Base-by-base conservation (phyloP, 2,329 filamentous ascomycete species). In the Fusarium ambrosium region DNA sequence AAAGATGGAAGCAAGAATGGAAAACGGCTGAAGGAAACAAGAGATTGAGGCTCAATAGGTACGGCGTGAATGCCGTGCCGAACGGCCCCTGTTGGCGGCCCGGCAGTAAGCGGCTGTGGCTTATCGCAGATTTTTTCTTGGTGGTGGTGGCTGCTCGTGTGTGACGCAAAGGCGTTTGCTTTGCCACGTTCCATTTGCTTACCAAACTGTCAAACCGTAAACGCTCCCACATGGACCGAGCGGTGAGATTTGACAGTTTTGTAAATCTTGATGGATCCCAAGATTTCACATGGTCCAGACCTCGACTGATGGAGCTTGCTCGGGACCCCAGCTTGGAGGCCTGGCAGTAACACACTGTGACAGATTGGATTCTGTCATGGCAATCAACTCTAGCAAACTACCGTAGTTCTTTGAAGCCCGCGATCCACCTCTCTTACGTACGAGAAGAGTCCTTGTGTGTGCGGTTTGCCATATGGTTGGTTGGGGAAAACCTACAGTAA, bases 1-100 rank as follows among this genome's bases (percentile, higher is more conserved):
- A 59, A 66, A 51, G 58, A 66, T 56, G 63, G 71, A 73, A 73
- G 69, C 69, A 45, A 62, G 63, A 62, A 66, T 73, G 65, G 71
- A 73, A 73, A 73, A 71, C 37, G 53, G 51, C 29, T 20, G 51
- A 27, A 18, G 14, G 41, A 64, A 59, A 58, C 34, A 62, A 27
- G 62, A 59, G 62, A 60, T 66, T 66, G 70, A 68, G 64, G 64
- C 68, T 71, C 64, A 58, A 32, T 43, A 32, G 29, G 29, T 62
- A 13, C 29, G 13, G 24, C 62, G 62, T 59, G 32, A 53, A 36
- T 43, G 55, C 48, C 62, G 48, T 59, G 59, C 62, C 64, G 64
- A 65, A 45, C 32, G 27, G 18, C n/a, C 64, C 48, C 51, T 62
- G 67, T 18, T 18, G 18, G 24, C 34, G 48, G 62, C 22, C 48